Conservation (phyloP, 306 rosid species). For the Trifolium fragiferum region DNA sequence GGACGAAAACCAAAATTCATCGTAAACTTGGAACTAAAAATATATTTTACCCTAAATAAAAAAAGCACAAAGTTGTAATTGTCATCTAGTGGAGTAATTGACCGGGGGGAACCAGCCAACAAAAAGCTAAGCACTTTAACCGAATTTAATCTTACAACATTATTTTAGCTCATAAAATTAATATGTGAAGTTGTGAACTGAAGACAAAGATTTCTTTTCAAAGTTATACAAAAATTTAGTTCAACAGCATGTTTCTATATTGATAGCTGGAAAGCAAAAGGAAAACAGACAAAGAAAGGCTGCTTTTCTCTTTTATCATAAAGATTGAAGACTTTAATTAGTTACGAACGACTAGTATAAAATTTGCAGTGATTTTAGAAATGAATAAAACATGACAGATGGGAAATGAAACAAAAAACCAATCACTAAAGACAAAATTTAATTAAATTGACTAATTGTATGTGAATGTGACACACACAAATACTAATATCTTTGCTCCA, state of each 20-base stretch:
- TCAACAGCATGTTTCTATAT: background rate
- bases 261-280: slow-evolving; percentile 21
- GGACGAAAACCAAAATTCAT: too few relatives aligned
- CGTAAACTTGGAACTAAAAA: too few relatives aligned
- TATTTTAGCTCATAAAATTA: too few relatives aligned
- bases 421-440: slow-evolving; percentile 25
- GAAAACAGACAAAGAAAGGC: slow-evolving; percentile 15
- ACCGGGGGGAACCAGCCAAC: too few relatives aligned
- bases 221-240: background rate
- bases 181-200: background rate
- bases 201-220: background rate
- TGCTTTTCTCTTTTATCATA: slow-evolving; percentile 8
- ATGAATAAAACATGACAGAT: background rate
- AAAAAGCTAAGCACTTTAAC: too few relatives aligned
- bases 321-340: slow-evolving; percentile 33
- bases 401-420: slow-evolving; percentile 17
- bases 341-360: background rate
- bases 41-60: too few relatives aligned
- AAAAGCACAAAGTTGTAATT: too few relatives aligned
- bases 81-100: too few relatives aligned
- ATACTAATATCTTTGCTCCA: too few relatives aligned
- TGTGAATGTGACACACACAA: background rate
- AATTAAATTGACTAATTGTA: background rate
- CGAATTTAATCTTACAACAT: too few relatives aligned
- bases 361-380: background rate